Evolutionary conservation across 352 stramenopile species (phyloP), one percentile per base, ranked within the genome.

Genomic region (Thraustochytrium striatum): DNA sequence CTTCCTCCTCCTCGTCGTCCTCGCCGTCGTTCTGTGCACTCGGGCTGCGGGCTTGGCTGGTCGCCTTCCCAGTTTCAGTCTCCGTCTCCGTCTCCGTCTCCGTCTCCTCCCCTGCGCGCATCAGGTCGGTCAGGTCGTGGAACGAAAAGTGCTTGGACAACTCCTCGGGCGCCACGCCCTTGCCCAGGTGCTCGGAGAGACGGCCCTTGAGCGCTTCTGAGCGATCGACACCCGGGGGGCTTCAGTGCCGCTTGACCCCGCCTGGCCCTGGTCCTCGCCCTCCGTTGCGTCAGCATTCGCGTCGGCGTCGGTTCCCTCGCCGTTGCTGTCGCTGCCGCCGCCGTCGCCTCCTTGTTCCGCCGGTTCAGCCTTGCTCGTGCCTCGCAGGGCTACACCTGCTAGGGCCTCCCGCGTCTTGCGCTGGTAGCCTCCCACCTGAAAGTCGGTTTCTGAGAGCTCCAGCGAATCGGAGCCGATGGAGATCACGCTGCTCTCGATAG

Each of bases 371-470:
- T 3, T 8, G 25, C 21, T 21, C 38, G 19, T 35, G 21, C 28
- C 61, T 5, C 21, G 59, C 7, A 8, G 8, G 21, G 33, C 38
- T 11, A 47, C 8, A 70, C 8, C 59, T 7, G 33, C 59, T 69
- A n/a, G n/a, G n/a, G n/a, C 5, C 38, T 28, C 5, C 11, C 9
- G 11, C 65, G n/a, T 8, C 21, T 1, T 30, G 44, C 0, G 44
- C 43, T 25, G 9, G 65, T 75, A 75, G 43, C 65, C 65, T 0
- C 65, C 65, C 1, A 75, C 65, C 41, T 62, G 21, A n/a, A 75
- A 75, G 39, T 75, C 65, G 2, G 65, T 28, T 8, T 39, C 58
- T 9, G 65, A 75, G 41, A 75, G 65, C 21, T 75, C 65, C 5
- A 75, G 65, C n/a, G 65, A 75, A 32, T 75, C 65, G 8, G 65